Evolutionary conservation across 257 asterid genomes (phyloP), one percentile per base, ranked within the genome.

Genomic region (Pogostemon cablin): DNA sequence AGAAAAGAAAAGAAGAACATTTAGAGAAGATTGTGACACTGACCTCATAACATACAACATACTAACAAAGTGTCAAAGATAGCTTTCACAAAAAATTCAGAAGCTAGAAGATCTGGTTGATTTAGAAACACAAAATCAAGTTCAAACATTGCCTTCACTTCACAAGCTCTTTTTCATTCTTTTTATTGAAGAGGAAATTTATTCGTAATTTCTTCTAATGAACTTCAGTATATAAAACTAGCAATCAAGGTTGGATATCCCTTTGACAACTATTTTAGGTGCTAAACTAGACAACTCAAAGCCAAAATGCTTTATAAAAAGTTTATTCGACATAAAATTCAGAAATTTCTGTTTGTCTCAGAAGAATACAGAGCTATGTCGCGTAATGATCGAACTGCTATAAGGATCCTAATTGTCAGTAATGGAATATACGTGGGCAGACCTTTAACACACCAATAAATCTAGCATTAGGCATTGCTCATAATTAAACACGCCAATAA

Each of bases 1-100:
- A 35, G 55, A 76, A 71, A 61, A 3, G 46, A 7, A 71, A 42
- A 37, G 32, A 43, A 40, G 52, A 50, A 53, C 57, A 65, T 55
- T 61, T 40, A 9, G 41, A 53, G 62, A 74, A 55, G 6, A 48
- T 12, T 10, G 11, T 35, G 37, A 10, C 10, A 61, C 9, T 32
- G 56, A 42, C 42, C 20, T 6, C 12, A 57, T 20, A 9, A 32
- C 3, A 57, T 32, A 57, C 41, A 57, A 57, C 63, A 56, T 54
- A 55, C 62, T 55, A 7, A 4, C 62, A 3, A 55, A 55, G 62
- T 55, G 41, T 6, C 62, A 55, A 32, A 7, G 61, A 25, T 32
- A 5, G 9, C 32, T 56, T 25, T 3, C 6, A 56, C 62, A 56
- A 39, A 34, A 56, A 20, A 56, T 15, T 12, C 34, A 52, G 10